Evolutionary conservation across 805 yeast genomes (phyloP), one percentile per base, ranked within the genome.

Genomic region (Metschnikowia gelsemii): DNA sequence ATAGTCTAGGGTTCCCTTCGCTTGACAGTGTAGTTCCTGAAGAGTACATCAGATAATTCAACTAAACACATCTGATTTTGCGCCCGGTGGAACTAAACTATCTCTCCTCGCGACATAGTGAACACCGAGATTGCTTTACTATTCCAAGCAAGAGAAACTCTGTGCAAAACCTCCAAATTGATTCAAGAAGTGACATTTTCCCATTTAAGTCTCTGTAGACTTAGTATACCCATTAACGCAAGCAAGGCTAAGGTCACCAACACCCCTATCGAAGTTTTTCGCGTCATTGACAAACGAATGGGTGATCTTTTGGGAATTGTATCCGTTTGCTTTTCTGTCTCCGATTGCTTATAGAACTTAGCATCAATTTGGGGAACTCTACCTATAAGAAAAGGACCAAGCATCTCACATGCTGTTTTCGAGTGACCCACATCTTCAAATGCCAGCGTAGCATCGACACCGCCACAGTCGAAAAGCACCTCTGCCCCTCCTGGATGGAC

Each of bases 401-500:
- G 47, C 55, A 52, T 52, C 7, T 46, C 48, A n/a, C 41, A 25
- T 7, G 56, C 56, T 14, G 41, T 49, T 14, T 46, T 42, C 5
- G 54, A 47, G 35, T 53, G 57, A 17, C 50, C 54, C 17, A 53
- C 57, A 17, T 53, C 57, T 32, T 78, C 79, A 57, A 84, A 84
- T 19, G 83, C 80, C 57, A 78, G 84, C 23, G 88, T 77, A 26
- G 87, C 85, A 59, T 84, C 89, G 4, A 63, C 68, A 3, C 93
- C 95, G 14, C 93, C 96, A 54, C 87, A 87, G 47, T 83, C 83
- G 46, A 80, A 62, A 32, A 91, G 75, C 42, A 91, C 87, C 57
- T 83, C 80, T 39, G 79, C 76, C 37, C 80, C 82, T 31, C 83
- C 83, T 3, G 98, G 98, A 62, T 91, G 98, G 35, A 76, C 79